Base-by-base conservation (phyloP, 148 eudicot genomes). In the Polygonum maritimum region DNA sequence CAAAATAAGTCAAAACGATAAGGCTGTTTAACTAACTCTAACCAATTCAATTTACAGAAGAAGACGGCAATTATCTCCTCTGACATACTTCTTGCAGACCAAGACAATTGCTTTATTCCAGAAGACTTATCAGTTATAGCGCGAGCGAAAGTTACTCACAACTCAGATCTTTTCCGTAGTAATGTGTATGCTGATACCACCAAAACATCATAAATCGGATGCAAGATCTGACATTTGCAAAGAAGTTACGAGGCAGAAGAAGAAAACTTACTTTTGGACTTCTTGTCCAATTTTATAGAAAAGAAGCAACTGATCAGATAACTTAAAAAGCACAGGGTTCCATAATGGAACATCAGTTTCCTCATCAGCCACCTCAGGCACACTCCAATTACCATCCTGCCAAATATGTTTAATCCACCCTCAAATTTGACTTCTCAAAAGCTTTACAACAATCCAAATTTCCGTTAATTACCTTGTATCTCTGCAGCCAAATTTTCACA, bases 401-500 rank as follows among this genome's bases (percentile, higher is more conserved):
- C 67, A 72, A 79, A 74, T 18, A 79, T 18, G 48, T 52, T 49
- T 73, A 48, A 60, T 60, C 69, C 38, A 60, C 69, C 36, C 44
- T 36, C 71, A 65, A 35, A 65, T 36, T 35, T 15, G 41, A 36
- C 41, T 65, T 65, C 8, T 14, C 5, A 63, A 31, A 9, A 1
- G 11, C 39, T 14, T 31, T 2, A 60, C 26, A 36, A 65, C 19
- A 36, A 14, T 67, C 45, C 71, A 67, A 36, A 14, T 12, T 36
- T 38, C 71, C 9, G 15, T 47, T 49, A 33, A 21, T 62, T 83
- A 87, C 98, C 98, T 89, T 85, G 38, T 78, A 88, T 79, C 81
- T 88, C 81, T 95, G 98, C 81, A 88, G 57, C 98, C 98, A 95
- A 75, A 95, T 92, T 79, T 90, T 91, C 67, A 95, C 98, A 82